Percentiles rank a stretch among this genome's conserved stretches.
Evolutionary conservation across 495 filamentous ascomycete species (phyloP).

Genomic region (Poronia punctata): DNA sequence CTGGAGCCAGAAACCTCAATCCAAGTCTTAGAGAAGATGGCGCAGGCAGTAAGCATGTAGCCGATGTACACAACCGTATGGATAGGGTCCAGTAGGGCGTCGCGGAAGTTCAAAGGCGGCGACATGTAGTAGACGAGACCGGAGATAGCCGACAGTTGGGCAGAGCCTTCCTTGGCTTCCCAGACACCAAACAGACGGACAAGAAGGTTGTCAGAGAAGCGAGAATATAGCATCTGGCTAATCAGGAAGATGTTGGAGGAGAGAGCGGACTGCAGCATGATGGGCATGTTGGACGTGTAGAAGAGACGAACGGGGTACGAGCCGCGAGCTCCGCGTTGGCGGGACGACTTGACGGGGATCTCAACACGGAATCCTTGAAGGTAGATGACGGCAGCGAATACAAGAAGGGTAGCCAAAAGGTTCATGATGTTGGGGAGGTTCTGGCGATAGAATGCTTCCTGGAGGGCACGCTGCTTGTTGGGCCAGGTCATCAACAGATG

Average conservation of each 20-base stretch:
- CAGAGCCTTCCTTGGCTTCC: conserved; percentile 94
- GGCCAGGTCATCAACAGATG: conserved; percentile 97
- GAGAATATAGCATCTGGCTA: conserved; percentile 97
- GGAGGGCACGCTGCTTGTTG: conserved; percentile 95
- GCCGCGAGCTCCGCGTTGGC: conserved; percentile 95
- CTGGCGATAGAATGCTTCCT: conserved; percentile 98
- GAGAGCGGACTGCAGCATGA: conserved; percentile 97
- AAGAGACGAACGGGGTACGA: conserved; percentile 74
- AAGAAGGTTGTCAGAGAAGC: conserved; percentile 96
- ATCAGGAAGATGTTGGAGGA: conserved; percentile 99
- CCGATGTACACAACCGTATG: conserved; percentile 93
- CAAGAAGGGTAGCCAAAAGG: conserved; percentile 81
- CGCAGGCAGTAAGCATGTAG: conserved; percentile 96
- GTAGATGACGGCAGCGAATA: conserved; percentile 98
- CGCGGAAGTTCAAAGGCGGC: conserved; percentile 92
- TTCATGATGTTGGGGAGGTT: conserved; percentile 99
- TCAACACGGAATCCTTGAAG: conserved; percentile 99
- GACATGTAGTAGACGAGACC: conserved; percentile 99
- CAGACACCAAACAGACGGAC: conserved; percentile 95
- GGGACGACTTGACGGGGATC: conserved; percentile 98
- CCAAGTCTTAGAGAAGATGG: conserved; percentile 99
- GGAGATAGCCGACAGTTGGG: conserved; percentile 86
- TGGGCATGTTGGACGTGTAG: conserved; percentile 94
- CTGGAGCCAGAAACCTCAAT: conserved; percentile 98
- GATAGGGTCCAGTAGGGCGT: conserved; percentile 90